Evolutionary conservation across 495 filamentous ascomycete species (phyloP), one percentile per base, ranked within the genome.

Genomic region (Tuber umbilicatum): DNA sequence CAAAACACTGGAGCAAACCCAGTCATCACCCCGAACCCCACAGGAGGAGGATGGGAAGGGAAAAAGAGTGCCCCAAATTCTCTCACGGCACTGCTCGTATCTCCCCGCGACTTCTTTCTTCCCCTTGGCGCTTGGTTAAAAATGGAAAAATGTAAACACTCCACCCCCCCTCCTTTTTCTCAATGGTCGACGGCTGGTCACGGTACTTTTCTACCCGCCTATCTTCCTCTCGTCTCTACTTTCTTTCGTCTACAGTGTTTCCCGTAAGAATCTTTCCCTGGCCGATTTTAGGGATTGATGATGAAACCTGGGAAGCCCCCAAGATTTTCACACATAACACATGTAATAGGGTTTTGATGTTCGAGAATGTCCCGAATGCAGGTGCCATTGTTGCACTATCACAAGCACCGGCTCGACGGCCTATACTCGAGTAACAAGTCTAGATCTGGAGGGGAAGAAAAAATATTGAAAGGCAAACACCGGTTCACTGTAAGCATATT

Each of bases 21-120:
- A 64, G 55, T 69, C 69, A 75, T 74, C 73, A 74, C 64, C 70
- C 71, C 70, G 69, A 69, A 70, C 64, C 72, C 64, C 42, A 60
- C 37, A 50, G 7, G 73, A 74, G 7, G 73, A 74, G 67, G 67
- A 73, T 27, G n/a, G 50, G 71, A 69, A 50, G 71, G 35, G 68
- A 31, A 64, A 64, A 19, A 64, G 27, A 16, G 55, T 64, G 27
- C 55, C 31, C 17, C 27, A 17, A 64, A 64, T 4, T 16, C 19
- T 64, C 27, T 35, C 17, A 31, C n/a, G 9, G 55, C 27, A 64
- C 55, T 31, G 50, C n/a, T 35, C 55, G 27, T 64, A 64, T 64
- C 55, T 35, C 55, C 55, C 55, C 55, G 55, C 55, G 35, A 27
- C 17, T 27, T 27, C 19, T 64, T 35, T 64, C 55, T 27, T 31